Percentiles rank a stretch among this genome's conserved stretches.
phyloP scores from a whole-genome alignment of 441 rosid genomes.

The Populus hybrid region DNA sequence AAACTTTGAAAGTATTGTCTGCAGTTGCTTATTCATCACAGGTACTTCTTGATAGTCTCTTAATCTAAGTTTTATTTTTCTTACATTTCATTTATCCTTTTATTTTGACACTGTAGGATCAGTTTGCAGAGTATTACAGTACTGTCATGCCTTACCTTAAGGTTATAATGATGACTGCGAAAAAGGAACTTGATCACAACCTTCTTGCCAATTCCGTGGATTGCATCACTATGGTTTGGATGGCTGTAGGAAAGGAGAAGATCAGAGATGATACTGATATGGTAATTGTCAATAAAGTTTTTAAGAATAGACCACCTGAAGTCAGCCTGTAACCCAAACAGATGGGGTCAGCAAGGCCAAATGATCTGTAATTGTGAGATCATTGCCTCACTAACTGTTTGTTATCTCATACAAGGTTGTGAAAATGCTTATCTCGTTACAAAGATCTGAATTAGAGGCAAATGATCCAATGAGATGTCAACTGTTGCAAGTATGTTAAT shows the following conservation, averaged over 20 bases:
- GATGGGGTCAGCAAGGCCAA: background rate
- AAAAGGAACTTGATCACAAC: background rate
- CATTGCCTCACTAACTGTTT: constrained; percentile 13
- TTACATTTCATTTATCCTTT: background rate
- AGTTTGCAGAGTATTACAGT: background rate
- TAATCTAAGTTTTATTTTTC: too few species aligned
- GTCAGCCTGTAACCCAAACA: too few species aligned
- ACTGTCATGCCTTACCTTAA: background rate
- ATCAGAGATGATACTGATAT: background rate
- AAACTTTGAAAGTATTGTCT: background rate
- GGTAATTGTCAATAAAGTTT: background rate
- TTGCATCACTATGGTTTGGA: background rate
- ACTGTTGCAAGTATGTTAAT: constrained; percentile 43
- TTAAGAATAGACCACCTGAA: too few species aligned
- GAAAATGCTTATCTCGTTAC: constrained; percentile 50
- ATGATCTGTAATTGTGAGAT: background rate
- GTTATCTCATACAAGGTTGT: constrained; percentile 39
- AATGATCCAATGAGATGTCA: constrained; percentile 51
- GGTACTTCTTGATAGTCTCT: background rate
- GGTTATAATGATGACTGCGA: background rate
- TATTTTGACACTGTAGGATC: background rate
- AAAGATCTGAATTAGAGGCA: constrained; percentile 42
- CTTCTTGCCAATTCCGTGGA: background rate
- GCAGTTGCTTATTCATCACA: background rate
- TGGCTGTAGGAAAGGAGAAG: background rate